phyloP scores from a whole-genome alignment of 306 rosid species.

The Mimosa pudica region DNA sequence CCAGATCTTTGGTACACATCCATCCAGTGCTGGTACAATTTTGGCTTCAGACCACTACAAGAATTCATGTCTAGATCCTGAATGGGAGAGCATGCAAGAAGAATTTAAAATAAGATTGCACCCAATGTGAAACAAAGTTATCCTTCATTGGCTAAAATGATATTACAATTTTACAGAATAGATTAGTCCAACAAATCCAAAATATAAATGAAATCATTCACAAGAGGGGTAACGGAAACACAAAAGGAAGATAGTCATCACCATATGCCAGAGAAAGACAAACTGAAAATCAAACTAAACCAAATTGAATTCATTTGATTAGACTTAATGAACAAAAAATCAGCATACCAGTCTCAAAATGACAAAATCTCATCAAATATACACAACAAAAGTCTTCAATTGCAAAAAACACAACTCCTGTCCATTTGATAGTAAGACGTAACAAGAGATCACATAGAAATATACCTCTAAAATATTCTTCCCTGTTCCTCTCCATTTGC shows the following conservation, averaged over 20 bases:
- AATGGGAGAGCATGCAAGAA: slow-evolving; percentile 27
- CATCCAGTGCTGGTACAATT: slow-evolving; percentile 77
- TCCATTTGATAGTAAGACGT: not conserved
- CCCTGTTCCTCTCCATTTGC: slow-evolving; percentile 89
- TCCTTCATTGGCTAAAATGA: slow-evolving; percentile 15
- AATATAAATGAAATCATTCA: slow-evolving; percentile 9
- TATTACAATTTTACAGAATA: slow-evolving; percentile 6
- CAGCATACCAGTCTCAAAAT: not conserved
- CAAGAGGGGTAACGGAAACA: not conserved
- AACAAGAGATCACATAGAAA: slow-evolving; percentile 19
- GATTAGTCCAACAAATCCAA: slow-evolving; percentile 28
- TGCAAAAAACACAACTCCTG: not conserved
- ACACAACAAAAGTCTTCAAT: not conserved
- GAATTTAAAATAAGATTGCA: slow-evolving; percentile 16
- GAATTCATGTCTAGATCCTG: slow-evolving; percentile 57
- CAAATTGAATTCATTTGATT: not conserved
- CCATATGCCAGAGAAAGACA: not conserved
- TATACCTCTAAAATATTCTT: slow-evolving; percentile 71
- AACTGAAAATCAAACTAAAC: not conserved
- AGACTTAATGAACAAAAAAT: not conserved
- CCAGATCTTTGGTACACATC: slow-evolving; percentile 73
- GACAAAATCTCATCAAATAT: not conserved
- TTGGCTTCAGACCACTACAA: slow-evolving; percentile 53
- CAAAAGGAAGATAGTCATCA: not conserved
- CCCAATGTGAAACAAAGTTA: slow-evolving; percentile 3